Base-by-base conservation (phyloP, 768 basidiomycete species). In the Pisolithus sp. region DNA sequence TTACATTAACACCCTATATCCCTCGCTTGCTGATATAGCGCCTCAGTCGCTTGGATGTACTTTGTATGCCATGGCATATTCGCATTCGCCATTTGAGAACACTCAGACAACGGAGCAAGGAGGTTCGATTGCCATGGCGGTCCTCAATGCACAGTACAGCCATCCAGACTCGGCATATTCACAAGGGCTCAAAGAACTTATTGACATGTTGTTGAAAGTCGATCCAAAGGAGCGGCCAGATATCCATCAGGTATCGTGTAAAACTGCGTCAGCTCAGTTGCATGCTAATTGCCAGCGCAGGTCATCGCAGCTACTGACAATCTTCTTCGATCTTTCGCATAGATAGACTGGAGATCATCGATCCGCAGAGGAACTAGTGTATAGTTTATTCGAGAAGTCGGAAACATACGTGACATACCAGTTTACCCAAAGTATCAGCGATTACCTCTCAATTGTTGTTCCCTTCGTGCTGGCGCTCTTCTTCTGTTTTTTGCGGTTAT, bases 81-180 rank as follows among this genome's bases (percentile, higher is more conserved):
- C 86, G 2, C 90, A 93, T 63, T 97, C 95, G 2, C 95, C 95
- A 0, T 99, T 99, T 61, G 95, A 99, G 72, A 94, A 87, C 55
- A 81, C 77, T 0, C 89, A 90, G 67, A 90, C 88, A 5, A 92
- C 88, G 3, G 90, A 93, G 59, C 94, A 96, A 65, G 95, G 95
- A 34, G 92, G 92, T 12, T 94, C 91, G 42, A 93, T 98, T 62
- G 94, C 94, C 2, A 95, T 99, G 94, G 93, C 95, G 0, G 95
- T 96, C 46, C 73, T 93, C 54, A 93, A 89, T 57, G 95, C 93
- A 0, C 85, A 89, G 58, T 99, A 94, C 71, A 86, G 85, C 59
- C 93, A 97, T 60, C 93, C 93, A 0, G 74, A 71, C 49, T 89
- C 87, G 3, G 81, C 79, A n/a, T 96, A 94, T 67, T 90, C 89